These are phyloP conservation scores for Macaranga tanarius DNA, from an alignment of 441 rosid genomes.

Conservation along the genomic window DNA sequence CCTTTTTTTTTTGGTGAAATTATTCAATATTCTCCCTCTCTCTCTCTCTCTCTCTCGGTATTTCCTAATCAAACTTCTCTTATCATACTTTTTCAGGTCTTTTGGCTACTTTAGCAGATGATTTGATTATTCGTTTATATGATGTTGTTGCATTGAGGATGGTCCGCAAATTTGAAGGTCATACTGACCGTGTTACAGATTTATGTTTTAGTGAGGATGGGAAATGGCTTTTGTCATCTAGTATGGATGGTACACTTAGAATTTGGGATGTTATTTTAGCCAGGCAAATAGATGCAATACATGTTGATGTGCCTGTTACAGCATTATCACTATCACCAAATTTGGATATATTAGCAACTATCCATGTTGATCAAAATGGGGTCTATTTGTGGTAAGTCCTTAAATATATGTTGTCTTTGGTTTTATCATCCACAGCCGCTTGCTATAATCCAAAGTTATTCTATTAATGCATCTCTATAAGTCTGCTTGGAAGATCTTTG, in stretches of 20 bases:
- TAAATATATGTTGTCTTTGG: constrained; percentile 17
- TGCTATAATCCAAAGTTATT: not conserved
- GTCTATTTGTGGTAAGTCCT: constrained; percentile 76
- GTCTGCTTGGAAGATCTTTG: not conserved
- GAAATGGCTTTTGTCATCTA: constrained; percentile 91
- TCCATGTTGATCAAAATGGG: constrained; percentile 94
- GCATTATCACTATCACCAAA: constrained; percentile 95
- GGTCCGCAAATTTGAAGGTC: constrained; percentile 98
- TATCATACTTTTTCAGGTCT: constrained; percentile 56
- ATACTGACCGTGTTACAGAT: constrained; percentile 84
- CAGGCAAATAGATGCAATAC: constrained; percentile 87
- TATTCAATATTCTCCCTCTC: not conserved
- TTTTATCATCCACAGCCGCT: not conserved
- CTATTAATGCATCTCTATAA: not conserved
- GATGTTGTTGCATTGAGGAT: constrained; percentile 75
- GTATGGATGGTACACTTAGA: constrained; percentile 96
- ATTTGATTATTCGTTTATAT: constrained; percentile 69
- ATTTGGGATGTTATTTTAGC: constrained; percentile 92
- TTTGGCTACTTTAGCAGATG: constrained; percentile 90
- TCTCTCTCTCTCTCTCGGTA: not conserved
- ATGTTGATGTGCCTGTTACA: constrained; percentile 74
- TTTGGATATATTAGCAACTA: constrained; percentile 89
- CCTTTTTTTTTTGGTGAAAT: not conserved
- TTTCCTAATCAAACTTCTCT: constrained; percentile 23
- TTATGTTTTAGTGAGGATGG: constrained; percentile 95